Conservation (phyloP, 2,329 filamentous ascomycete genomes). For the Gaeumannomyces tritici region DNA sequence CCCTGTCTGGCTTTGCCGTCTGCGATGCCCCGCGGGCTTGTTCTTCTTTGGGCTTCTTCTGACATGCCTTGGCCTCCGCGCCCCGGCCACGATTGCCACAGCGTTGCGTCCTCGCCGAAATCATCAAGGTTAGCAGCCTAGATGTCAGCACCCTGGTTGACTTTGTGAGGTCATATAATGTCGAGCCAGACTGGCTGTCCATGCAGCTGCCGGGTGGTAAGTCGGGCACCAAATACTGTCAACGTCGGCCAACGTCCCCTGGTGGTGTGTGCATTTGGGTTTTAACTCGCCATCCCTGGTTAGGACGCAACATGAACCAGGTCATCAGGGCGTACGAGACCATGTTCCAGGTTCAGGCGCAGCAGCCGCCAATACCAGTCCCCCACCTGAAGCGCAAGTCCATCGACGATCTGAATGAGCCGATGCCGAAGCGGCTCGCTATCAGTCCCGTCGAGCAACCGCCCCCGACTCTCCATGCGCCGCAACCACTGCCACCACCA, state of each 20-base stretch:
- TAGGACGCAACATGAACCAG: constrained; percentile 25
- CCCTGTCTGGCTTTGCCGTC: neutral
- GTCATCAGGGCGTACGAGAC: constrained; percentile 19
- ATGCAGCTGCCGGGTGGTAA: constrained; percentile 26
- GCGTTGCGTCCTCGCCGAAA: constrained; percentile 47
- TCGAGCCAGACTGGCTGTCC: constrained; percentile 22
- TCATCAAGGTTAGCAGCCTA: constrained; percentile 45
- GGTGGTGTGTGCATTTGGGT: neutral
- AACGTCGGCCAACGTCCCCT: neutral
- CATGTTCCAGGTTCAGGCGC: constrained; percentile 19
- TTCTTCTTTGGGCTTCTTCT: neutral
- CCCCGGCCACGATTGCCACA: constrained; percentile 15
- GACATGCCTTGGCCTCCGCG: neutral
- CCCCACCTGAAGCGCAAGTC: constrained; percentile 21
- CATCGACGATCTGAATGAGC: constrained; percentile 18
- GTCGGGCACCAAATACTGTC: constrained; percentile 1
- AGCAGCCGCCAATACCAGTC: constrained; percentile 12
- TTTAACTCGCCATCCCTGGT: constrained; percentile 4
- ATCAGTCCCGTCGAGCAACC: constrained; percentile 11
- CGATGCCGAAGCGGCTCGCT: constrained; percentile 19
- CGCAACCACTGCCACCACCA: neutral
- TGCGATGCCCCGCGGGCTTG: neutral
- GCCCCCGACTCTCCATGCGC: constrained; percentile 1
- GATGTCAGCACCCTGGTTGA: constrained; percentile 33
- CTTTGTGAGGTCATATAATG: constrained; percentile 29